A percentile compares a stretch with the other conserved stretches of the same genome.
phyloP scores from a whole-genome alignment of 495 filamentous ascomycete genomes.

The Penicillium daleae region DNA sequence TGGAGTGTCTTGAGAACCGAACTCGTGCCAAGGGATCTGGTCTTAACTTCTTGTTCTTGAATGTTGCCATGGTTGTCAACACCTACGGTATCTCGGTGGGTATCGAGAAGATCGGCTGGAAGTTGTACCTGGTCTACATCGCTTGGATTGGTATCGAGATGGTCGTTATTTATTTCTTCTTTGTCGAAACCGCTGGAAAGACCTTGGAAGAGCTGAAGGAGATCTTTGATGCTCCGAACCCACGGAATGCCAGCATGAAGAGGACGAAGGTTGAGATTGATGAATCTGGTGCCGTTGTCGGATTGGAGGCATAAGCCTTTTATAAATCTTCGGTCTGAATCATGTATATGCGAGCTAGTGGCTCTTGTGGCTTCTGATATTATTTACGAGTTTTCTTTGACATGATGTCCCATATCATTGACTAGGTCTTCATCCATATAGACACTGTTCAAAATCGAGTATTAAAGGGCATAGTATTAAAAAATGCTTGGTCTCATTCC shows the following conservation, averaged over 20 bases:
- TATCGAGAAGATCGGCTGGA: constrained; percentile 65
- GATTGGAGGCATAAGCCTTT: constrained; percentile 4
- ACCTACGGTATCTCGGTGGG: constrained; percentile 59
- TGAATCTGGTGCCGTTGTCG: background rate
- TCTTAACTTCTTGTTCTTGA: constrained; percentile 52
- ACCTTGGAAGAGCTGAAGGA: constrained; percentile 70
- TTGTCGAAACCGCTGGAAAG: constrained; percentile 65
- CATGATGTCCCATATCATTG: no score
- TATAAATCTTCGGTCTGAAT: no score
- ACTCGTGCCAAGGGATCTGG: constrained; percentile 69
- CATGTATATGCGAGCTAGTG: no score
- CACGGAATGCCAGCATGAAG: constrained; percentile 50
- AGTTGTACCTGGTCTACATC: constrained; percentile 69
- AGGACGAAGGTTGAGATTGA: constrained; percentile 9
- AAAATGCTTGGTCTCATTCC: no score
- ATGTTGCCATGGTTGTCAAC: constrained; percentile 51
- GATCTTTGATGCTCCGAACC: constrained; percentile 62
- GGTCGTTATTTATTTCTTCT: constrained; percentile 63
- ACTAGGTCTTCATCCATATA: no score
- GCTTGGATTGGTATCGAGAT: constrained; percentile 59
- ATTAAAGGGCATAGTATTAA: no score
- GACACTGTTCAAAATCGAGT: no score
- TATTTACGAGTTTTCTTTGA: no score
- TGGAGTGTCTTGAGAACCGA: constrained; percentile 63
- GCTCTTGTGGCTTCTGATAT: no score